phyloP scores from a whole-genome alignment of 805 yeast species.

The Candida chauliodis region DNA sequence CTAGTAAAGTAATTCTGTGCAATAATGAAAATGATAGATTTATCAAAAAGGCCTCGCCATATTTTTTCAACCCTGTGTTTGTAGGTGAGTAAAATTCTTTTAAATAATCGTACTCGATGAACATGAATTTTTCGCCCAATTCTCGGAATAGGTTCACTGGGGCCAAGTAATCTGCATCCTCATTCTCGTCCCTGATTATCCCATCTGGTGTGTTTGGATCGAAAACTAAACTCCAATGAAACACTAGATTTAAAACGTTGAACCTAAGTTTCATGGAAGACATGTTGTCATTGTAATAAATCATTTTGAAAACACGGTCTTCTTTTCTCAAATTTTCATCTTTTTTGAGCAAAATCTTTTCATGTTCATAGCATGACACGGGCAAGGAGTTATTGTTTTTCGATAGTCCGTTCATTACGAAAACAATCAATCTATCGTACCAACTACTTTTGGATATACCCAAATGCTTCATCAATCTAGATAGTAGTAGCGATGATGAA shows the following conservation, averaged over 20 bases:
- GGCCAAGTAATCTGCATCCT: neutral
- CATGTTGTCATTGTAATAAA: conserved; percentile 20
- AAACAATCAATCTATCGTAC: conserved; percentile 30
- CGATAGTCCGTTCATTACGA: conserved; percentile 26
- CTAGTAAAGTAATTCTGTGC: conserved; percentile 5
- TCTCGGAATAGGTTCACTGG: conserved; percentile 3
- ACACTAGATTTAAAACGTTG: conserved; percentile 16
- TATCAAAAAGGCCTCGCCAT: conserved; percentile 6
- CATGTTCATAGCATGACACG: conserved; percentile 23
- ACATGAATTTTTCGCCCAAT: conserved; percentile 3
- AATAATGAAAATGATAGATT: conserved; percentile 8
- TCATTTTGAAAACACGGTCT: conserved; percentile 1
- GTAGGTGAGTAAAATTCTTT: conserved; percentile 7
- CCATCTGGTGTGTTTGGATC: conserved; percentile 5
- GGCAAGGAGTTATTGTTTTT: conserved; percentile 13
- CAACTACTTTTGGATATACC: conserved; percentile 19
- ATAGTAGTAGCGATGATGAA: conserved; percentile 9
- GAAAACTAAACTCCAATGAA: conserved; percentile 15
- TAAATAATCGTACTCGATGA: conserved; percentile 9
- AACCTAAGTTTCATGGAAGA: conserved; percentile 27
- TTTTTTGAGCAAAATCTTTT: conserved; percentile 18
- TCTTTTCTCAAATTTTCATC: conserved; percentile 15
- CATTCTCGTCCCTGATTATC: neutral
- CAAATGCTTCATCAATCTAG: conserved; percentile 19
- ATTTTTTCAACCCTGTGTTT: neutral